Conservation (phyloP, 2,329 filamentous ascomycete species). For the Claviceps cyperi region DNA sequence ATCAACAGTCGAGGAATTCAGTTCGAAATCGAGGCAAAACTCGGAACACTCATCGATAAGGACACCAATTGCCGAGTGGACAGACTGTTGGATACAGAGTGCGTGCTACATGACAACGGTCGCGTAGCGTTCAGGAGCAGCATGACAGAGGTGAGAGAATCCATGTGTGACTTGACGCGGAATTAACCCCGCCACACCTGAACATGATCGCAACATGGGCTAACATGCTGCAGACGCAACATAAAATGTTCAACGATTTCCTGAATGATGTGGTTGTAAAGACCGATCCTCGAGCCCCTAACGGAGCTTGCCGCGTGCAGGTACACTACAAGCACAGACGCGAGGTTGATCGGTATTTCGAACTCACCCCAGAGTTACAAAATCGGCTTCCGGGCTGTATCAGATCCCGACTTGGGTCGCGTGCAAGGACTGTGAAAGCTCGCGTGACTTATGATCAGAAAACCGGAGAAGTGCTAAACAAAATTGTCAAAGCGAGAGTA, state of each 20-base stretch:
- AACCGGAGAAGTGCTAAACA: conserved; percentile 53
- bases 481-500: conserved; percentile 85
- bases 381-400: conserved; percentile 50
- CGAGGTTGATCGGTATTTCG: conserved; percentile 74
- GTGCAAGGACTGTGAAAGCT: conserved; percentile 26
- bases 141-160: conserved; percentile 64
- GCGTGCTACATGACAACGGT: conserved; percentile 46
- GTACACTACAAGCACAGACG: conserved; percentile 71
- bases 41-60: conserved; percentile 67
- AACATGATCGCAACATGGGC: not conserved
- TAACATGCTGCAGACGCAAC: conserved; percentile 46
- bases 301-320: conserved; percentile 35
- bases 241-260: conserved; percentile 70
- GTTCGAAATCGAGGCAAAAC: conserved; percentile 88
- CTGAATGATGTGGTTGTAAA: conserved; percentile 56
- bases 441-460: conserved; percentile 67
- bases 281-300: conserved; percentile 39
- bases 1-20: conserved; percentile 51
- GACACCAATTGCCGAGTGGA: conserved; percentile 55
- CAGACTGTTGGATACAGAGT: conserved; percentile 55
- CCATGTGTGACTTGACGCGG: too few relatives aligned
- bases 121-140: conserved; percentile 65
- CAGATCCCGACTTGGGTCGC: conserved; percentile 38
- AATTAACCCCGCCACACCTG: not conserved
- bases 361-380: conserved; percentile 47